Evolutionary conservation across 768 basidiomycete genomes (phyloP).

Genomic region (Leccinum uliginosum): DNA sequence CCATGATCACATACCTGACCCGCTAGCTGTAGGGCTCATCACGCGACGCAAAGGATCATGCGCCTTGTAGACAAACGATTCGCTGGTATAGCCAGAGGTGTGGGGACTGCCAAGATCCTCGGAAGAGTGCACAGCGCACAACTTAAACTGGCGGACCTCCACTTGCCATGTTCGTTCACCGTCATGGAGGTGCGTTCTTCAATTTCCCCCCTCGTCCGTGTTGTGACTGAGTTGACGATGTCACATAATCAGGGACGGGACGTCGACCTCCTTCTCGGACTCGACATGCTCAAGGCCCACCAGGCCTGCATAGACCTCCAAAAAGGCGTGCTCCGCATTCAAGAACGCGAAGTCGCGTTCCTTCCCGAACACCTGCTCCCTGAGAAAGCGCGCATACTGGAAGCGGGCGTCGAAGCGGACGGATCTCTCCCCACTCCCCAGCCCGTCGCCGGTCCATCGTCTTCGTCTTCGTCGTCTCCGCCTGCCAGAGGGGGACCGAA

Average conservation of each 20-base stretch:
- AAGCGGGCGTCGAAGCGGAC: constrained; percentile 29
- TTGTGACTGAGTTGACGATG: background rate
- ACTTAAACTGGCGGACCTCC: constrained; percentile 79
- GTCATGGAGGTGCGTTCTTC: constrained; percentile 78
- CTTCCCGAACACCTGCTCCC: constrained; percentile 94
- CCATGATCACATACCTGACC: background rate
- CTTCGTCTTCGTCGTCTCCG: constrained; percentile 1
- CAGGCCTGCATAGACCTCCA: constrained; percentile 94
- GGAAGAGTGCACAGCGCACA: constrained; percentile 94
- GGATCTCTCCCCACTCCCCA: constrained; percentile 16
- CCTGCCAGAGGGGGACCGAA: constrained; percentile 12
- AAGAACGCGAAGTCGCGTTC: constrained; percentile 84
- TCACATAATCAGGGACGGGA: constrained; percentile 61
- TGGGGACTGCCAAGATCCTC: constrained; percentile 91
- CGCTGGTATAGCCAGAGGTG: constrained; percentile 86
- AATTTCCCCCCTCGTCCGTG: background rate
- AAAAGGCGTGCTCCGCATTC: constrained; percentile 88
- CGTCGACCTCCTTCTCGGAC: constrained; percentile 92
- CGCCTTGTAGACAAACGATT: constrained; percentile 85
- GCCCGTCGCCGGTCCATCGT: constrained; percentile 12
- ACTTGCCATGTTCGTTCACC: constrained; percentile 87
- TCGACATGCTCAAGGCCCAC: constrained; percentile 99
- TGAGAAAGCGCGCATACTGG: constrained; percentile 58
- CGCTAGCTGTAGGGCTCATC: constrained; percentile 1
- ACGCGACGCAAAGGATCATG: constrained; percentile 63